Base-by-base conservation (phyloP, 768 basidiomycete species). In the Naganishia onofrii region DNA sequence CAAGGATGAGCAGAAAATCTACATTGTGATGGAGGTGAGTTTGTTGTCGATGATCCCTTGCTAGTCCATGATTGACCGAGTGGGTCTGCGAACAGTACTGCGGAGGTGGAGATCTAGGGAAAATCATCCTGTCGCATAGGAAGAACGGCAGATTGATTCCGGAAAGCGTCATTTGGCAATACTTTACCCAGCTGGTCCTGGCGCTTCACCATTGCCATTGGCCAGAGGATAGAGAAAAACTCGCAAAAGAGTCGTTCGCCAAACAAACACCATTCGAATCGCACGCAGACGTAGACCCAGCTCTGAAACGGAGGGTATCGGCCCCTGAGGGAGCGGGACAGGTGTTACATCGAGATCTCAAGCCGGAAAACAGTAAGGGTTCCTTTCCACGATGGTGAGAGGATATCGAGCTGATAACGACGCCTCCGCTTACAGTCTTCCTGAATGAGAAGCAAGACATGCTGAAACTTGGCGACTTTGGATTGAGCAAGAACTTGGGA, bases 391-490 rank as follows among this genome's bases (percentile, higher is more conserved):
- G 32, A 34, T 31, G 13, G 31, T 38, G 56, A 1, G 23, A n/a
- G n/a, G 23, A 51, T n/a, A n/a, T n/a, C 21, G 2, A 34, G 31
- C 44, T 48, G 6, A 46, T 38, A 48, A 2, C 56, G 63, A 29
- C 26, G n/a, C 23, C 17, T 23, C n/a, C 19, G 3, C 2, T 26
- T 38, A 10, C 70, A 95, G 95, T 98, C 2, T 99, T 99, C 77
- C 85, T 99, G 46, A 78, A 79, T 32, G 90, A 93, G 72, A 63
- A 63, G 60, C 84, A 84, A 63, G 89, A 91, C 76, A 86, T 84
- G n/a, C 89, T 97, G 69, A 98, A 98, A 81, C 86, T 99, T 0
- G 96, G 96, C 34, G 96, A 99, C 81, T 98, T 98, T 81, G 96
- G 96, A 0, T 83, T 99, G 34, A 92, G 91, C 31, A 97, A 98